Conservation (phyloP, 805 yeast species). For the Suhomyces vadensis region DNA sequence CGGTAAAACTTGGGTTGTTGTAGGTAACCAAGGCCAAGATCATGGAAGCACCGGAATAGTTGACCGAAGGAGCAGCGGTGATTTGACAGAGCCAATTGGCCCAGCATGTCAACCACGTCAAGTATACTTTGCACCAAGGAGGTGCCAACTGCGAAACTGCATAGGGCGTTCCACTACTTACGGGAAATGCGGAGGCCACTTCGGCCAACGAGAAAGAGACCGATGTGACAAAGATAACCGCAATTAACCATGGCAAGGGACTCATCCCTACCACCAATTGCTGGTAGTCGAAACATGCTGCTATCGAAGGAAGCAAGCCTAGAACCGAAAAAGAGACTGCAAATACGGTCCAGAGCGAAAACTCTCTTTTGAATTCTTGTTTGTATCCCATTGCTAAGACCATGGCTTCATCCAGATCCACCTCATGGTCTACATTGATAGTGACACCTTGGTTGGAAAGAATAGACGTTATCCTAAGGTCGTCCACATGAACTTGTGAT, state of each 20-base stretch:
- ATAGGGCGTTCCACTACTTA: constrained; percentile 68
- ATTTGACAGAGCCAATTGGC: constrained; percentile 65
- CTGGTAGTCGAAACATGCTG: constrained; percentile 61
- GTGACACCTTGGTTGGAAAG: constrained; percentile 40
- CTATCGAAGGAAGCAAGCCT: constrained; percentile 64
- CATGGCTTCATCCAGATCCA: constrained; percentile 52
- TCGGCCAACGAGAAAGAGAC: constrained; percentile 68
- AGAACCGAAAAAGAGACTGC: constrained; percentile 65
- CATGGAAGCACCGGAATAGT: constrained; percentile 56
- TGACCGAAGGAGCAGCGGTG: constrained; percentile 62
- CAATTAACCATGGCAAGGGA: constrained; percentile 61
- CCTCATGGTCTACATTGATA: constrained; percentile 48
- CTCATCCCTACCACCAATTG: constrained; percentile 62
- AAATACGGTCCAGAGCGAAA: constrained; percentile 56
- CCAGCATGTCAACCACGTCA: constrained; percentile 67
- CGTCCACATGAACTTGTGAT: constrained; percentile 36
- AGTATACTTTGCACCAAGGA: constrained; percentile 48
- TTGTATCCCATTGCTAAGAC: constrained; percentile 61
- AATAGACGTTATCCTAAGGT: constrained; percentile 35
- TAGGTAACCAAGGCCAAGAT: constrained; percentile 51
- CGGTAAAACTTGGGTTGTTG: constrained; percentile 40
- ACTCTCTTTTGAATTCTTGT: constrained; percentile 62
- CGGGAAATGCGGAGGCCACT: constrained; percentile 64
- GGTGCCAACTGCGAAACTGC: constrained; percentile 67
- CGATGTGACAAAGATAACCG: constrained; percentile 53